Evolutionary conservation across 257 asterid genomes (phyloP), one percentile per base, ranked within the genome.

Genomic region (Petunia secreta): DNA sequence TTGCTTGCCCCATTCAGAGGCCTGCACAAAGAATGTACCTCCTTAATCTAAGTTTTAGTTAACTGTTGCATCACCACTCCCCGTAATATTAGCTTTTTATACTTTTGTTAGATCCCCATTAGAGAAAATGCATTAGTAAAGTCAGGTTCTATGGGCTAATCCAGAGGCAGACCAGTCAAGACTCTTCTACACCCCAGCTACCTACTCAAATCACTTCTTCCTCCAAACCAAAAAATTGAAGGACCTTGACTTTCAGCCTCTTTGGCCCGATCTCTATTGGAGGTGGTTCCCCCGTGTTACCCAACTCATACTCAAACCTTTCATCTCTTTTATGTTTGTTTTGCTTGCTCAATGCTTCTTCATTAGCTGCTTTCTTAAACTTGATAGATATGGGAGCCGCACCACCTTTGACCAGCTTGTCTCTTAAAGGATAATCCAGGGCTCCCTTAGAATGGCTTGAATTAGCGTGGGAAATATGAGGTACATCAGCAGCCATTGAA

Each of bases 221-320:
- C 63, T 66, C 63, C 78, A 65, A 68, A 68, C 66, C 59, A 64
- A 40, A 43, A 71, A 11, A 58, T 13, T 80, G 83, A 57, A 16
- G 73, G 83, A 57, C 79, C 79, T 57, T 75, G n/a, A 69, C 62
- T 80, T 80, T 80, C 57, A 71, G 79, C n/a, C 74, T 38, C 83
- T 59, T 80, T 71, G 79, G 83, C 25, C 79, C 79, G 16, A 73
- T 80, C 73, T 69, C 79, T 80, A 58, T 6, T 40, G 83, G 83
- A 64, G 78, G 68, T 71, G 79, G 73, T 46, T 80, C 79, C 71
- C 71, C 64, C 16, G 60, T 80, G 36, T 41, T 68, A 37, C 79
- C 60, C 59, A 73, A 71, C 79, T 39, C 73, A 52, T 55, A 44
- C 60, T 62, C 58, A 5, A 9, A 66, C 6, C 6, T 71, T 11